Percentiles rank a stretch among this genome's conserved stretches.
Evolutionary conservation across 257 asterid genomes (phyloP).

Genomic region (Lavandula angustifolia): DNA sequence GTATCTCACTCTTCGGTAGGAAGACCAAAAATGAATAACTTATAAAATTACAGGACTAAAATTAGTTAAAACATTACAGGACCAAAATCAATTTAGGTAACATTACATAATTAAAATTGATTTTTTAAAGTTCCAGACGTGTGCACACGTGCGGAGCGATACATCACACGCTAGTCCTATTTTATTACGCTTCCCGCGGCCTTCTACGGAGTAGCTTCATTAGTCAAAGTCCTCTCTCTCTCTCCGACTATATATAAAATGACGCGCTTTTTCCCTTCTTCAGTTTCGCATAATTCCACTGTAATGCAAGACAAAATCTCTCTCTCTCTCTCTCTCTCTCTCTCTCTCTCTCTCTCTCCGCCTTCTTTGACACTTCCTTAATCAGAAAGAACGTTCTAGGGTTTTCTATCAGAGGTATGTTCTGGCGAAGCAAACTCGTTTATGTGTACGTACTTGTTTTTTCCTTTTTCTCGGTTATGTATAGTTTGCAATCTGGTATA

Average conservation of each 20-base stretch:
- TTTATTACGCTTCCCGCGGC: not conserved
- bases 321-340: not conserved
- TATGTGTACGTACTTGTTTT: not conserved
- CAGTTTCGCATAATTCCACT: not conserved
- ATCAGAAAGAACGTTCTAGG: not conserved
- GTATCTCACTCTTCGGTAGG: too few relatives aligned
- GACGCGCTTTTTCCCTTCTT: not conserved
- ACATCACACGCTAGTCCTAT: not conserved
- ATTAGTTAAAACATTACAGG: too few relatives aligned
- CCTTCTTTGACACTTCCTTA: not conserved
- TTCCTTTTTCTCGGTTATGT: not conserved
- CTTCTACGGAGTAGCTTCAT: constrained; percentile 3
- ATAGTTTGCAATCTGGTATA: not conserved
- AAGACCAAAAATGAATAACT: too few relatives aligned
- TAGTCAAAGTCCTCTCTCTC: constrained; percentile 5
- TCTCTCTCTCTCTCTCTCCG: not conserved
- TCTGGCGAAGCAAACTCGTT: not conserved
- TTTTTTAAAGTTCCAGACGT: too few relatives aligned
- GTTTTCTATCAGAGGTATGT: constrained; percentile 9
- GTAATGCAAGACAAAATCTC: not conserved
- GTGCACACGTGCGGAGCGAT: too few relatives aligned
- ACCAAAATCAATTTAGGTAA: too few relatives aligned
- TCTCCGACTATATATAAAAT: constrained; percentile 8
- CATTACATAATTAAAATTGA: too few relatives aligned
- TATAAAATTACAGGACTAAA: too few relatives aligned